Percentiles rank a stretch among this genome's conserved stretches.
phyloP scores from a whole-genome alignment of 352 stramenopile genomes.

The Thalassiosira sp. region DNA sequence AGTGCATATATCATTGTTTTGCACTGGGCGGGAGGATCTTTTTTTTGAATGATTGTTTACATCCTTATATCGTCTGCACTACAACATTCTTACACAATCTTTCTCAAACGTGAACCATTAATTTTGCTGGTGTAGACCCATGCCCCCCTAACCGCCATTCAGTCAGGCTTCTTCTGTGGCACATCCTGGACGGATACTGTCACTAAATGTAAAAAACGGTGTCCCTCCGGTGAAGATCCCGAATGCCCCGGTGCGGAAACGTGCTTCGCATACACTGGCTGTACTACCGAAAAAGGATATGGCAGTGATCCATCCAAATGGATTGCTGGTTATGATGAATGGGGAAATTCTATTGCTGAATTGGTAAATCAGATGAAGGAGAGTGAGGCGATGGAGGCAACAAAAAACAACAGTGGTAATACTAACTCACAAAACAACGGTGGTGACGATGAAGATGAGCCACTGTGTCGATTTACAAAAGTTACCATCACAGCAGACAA shows the following conservation, averaged over 20 bases:
- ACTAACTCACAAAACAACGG: background rate
- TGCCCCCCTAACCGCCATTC: constrained; percentile 20
- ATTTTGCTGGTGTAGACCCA: background rate
- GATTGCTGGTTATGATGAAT: constrained; percentile 20
- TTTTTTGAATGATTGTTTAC: no score
- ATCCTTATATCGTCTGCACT: background rate
- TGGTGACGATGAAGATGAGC: background rate
- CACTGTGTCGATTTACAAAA: background rate
- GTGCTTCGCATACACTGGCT: constrained; percentile 43
- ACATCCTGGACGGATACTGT: constrained; percentile 28
- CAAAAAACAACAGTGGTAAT: background rate
- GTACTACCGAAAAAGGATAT: constrained; percentile 19
- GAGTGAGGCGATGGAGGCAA: background rate
- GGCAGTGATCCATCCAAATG: constrained; percentile 14
- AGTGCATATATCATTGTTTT: no score
- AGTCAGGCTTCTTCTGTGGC: constrained; percentile 37
- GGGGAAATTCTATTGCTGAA: constrained; percentile 1
- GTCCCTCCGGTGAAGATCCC: constrained; percentile 32
- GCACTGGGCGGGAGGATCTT: no score
- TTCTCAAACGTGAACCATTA: no score
- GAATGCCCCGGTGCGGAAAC: constrained; percentile 28
- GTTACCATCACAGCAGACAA: constrained; percentile 31
- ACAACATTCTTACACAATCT: no score
- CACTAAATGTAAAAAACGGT: constrained; percentile 26
- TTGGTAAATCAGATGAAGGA: background rate